Evolutionary conservation across 129 eudicot species (phyloP).

Genomic region (Rutidosis leptorrhynchoides): DNA sequence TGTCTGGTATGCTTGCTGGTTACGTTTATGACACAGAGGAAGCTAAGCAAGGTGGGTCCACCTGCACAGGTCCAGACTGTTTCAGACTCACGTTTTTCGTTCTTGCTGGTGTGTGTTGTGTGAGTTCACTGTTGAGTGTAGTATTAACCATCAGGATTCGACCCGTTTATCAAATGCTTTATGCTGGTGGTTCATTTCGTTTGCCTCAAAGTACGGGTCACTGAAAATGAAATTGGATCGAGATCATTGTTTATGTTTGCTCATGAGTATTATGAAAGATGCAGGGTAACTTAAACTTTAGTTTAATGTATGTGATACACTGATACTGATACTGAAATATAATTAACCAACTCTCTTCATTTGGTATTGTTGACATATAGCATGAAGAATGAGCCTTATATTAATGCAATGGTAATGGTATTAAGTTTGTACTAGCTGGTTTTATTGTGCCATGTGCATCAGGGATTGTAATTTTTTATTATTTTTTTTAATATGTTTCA

Average conservation of each 20-base stretch:
- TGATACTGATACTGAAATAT: conserved; percentile 25
- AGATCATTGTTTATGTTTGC: conserved; percentile 14
- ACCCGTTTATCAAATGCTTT: conserved; percentile 92
- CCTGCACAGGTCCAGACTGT: conserved; percentile 81
- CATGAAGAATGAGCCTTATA: conserved; percentile 13
- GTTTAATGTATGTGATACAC: conserved; percentile 33
- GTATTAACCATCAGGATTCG: conserved; percentile 66
- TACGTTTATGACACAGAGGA: conserved; percentile 73
- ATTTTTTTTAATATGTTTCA: too few species aligned
- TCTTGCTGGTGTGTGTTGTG: conserved; percentile 69
- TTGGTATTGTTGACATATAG: conserved; percentile 32
- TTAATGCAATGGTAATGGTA: conserved; percentile 2
- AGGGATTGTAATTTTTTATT: conserved; percentile 14
- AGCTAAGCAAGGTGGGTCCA: conserved; percentile 62
- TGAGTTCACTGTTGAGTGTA: conserved; percentile 64
- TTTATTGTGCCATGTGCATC: conserved; percentile 23
- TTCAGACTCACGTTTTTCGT: conserved; percentile 75
- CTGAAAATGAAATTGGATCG: conserved; percentile 31
- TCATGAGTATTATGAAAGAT: conserved; percentile 16
- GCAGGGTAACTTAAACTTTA: conserved; percentile 21
- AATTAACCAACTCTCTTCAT: conserved; percentile 23
- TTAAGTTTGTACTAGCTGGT: neutral
- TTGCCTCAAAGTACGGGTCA: conserved; percentile 48
- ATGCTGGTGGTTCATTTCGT: conserved; percentile 86
- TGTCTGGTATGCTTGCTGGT: conserved; percentile 82